phyloP scores from a whole-genome alignment of 306 rosid genomes.

The Clitoria ternatea region DNA sequence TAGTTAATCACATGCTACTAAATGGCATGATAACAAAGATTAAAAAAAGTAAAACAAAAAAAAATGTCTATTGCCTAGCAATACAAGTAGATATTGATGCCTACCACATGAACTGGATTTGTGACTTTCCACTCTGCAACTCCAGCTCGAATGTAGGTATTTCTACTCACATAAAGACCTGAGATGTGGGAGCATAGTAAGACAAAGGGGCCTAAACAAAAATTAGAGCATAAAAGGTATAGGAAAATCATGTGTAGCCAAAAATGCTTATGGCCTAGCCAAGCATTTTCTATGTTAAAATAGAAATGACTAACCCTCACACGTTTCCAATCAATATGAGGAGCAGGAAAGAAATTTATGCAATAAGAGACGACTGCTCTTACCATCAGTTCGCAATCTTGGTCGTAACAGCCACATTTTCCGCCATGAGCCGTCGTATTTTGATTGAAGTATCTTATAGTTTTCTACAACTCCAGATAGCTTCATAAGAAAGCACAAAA shows the following conservation, averaged over 20 bases:
- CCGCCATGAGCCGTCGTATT: conserved; percentile 82
- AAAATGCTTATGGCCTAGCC: too few species aligned
- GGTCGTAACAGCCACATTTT: conserved; percentile 95
- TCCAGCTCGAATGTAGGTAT: conserved; percentile 89
- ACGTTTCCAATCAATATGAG: neutral
- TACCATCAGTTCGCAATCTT: conserved; percentile 89
- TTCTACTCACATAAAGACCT: conserved; percentile 96
- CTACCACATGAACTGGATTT: conserved; percentile 94
- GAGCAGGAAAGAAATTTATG: conserved; percentile 5
- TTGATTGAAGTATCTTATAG: conserved; percentile 70
- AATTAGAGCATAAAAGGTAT: neutral
- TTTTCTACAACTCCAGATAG: conserved; percentile 69
- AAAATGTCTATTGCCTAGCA: neutral
- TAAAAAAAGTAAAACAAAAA: neutral
- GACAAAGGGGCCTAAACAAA: conserved; percentile 14
- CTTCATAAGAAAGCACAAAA: conserved; percentile 40
- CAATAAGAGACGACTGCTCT: conserved; percentile 12
- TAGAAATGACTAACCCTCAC: neutral
- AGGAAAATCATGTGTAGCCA: neutral
- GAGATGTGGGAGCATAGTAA: conserved; percentile 25
- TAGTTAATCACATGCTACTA: conserved; percentile 9
- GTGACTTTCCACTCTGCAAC: conserved; percentile 88
- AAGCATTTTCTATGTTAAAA: neutral
- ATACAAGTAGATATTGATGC: conserved; percentile 11
- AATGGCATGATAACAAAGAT: neutral